Percentiles rank a stretch among this genome's conserved stretches.
phyloP scores from a whole-genome alignment of 2,329 filamentous ascomycete genomes.

The Xylariaceae sp. region DNA sequence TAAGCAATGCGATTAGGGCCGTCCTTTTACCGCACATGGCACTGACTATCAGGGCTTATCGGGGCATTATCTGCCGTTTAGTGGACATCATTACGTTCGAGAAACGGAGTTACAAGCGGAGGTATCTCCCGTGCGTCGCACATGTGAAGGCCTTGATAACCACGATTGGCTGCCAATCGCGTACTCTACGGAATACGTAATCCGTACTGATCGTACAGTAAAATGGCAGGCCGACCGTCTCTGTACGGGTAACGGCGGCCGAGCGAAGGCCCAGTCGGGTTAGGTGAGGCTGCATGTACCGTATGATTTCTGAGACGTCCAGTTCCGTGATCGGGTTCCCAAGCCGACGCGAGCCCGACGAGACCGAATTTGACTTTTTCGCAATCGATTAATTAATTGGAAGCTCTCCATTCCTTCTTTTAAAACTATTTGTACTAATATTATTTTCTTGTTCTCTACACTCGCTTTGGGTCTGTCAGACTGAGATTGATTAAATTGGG shows the following conservation, averaged over 20 bases:
- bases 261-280: background rate
- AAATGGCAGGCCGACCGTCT: background rate
- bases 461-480: no score
- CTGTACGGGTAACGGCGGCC: constrained; percentile 7
- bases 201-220: background rate
- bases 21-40: background rate
- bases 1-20: background rate
- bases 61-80: background rate
- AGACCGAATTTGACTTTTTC: background rate
- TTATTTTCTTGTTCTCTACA: no score
- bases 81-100: background rate
- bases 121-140: no score
- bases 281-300: background rate
- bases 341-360: background rate
- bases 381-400: background rate
- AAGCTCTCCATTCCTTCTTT: no score
- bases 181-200: background rate
- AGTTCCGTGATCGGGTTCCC: constrained; percentile 17
- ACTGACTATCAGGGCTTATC: background rate
- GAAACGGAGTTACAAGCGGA: no score
- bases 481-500: no score
- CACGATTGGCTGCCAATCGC: no score
- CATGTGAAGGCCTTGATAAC: no score
- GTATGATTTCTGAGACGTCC: background rate
- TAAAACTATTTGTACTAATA: no score